These are phyloP conservation scores for Tillandsia leiboldiana DNA, from an alignment of 176 grass and related monocot species.

Conservation along the genomic window DNA sequence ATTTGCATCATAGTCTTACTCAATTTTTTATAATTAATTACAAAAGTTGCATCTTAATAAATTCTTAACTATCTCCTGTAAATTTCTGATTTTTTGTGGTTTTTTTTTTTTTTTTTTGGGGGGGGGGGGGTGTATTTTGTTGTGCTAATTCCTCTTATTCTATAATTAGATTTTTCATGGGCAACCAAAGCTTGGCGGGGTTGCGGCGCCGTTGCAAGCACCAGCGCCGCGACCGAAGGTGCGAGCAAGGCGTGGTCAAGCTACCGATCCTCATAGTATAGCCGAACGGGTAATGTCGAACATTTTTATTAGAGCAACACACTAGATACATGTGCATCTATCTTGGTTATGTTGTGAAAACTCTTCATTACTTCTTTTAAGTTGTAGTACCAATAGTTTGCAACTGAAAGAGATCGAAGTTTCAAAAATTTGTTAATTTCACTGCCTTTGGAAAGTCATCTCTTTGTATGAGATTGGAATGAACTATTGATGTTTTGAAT, in stretches of 20 bases:
- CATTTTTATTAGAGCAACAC: not conserved
- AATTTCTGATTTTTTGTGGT: not conserved
- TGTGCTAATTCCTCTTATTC: not conserved
- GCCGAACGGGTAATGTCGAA: constrained; percentile 56
- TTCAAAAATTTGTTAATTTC: not conserved
- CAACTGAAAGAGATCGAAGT: not conserved
- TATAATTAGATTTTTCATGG: constrained; percentile 61
- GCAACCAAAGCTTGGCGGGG: constrained; percentile 52
- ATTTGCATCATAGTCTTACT: no score
- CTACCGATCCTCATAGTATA: constrained; percentile 95
- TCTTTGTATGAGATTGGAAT: not conserved
- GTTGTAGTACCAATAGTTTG: not conserved
- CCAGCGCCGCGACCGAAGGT: constrained; percentile 87
- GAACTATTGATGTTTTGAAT: not conserved
- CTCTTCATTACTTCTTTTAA: not conserved
- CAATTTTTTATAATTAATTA: no score
- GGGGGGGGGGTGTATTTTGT: not conserved
- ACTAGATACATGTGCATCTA: not conserved
- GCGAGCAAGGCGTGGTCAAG: constrained; percentile 83
- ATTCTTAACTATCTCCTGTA: not conserved
- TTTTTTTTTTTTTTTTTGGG: not conserved
- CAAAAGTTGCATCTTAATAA: not conserved
- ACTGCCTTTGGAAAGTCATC: not conserved
- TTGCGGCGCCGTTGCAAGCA: constrained; percentile 34
- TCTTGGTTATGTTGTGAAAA: no score